phyloP scores from a whole-genome alignment of 139 green algal genomes.

The Chlamydomonas eustigma region DNA sequence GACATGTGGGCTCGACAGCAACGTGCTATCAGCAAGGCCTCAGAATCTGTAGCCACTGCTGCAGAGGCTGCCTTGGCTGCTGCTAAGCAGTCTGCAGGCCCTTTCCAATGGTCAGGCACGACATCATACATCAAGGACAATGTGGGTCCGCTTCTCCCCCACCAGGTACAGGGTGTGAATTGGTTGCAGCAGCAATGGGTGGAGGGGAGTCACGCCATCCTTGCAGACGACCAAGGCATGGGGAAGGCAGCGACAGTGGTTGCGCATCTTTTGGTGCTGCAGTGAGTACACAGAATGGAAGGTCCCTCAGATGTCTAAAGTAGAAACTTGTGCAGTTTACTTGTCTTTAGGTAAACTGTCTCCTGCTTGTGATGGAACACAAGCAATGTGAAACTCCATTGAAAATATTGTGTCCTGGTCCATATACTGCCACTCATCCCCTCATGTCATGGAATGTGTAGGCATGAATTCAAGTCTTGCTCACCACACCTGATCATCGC shows the following conservation, averaged over 20 bases:
- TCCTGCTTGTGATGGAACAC: no score
- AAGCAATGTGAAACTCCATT: no score
- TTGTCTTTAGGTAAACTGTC: no score
- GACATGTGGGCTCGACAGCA: slow-evolving; percentile 69
- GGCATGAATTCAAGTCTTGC: slow-evolving; percentile 51
- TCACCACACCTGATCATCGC: slow-evolving; percentile 63
- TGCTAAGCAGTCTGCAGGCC: background rate
- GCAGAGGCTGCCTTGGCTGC: slow-evolving; percentile 13
- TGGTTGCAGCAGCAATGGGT: slow-evolving; percentile 66
- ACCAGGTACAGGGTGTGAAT: slow-evolving; percentile 70
- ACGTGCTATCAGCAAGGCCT: slow-evolving; percentile 36
- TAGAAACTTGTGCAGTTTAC: no score
- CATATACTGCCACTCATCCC: no score
- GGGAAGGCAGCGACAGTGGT: slow-evolving; percentile 69
- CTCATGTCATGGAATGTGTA: no score
- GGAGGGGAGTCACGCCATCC: slow-evolving; percentile 32
- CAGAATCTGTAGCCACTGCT: slow-evolving; percentile 10
- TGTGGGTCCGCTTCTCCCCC: slow-evolving; percentile 53
- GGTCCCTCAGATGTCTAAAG: no score
- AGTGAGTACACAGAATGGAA: no score
- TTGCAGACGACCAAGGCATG: slow-evolving; percentile 73
- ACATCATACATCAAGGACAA: no score
- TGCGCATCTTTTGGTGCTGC: slow-evolving; percentile 45
- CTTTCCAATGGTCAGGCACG: background rate
- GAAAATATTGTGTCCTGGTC: no score